These are phyloP conservation scores for Aureobasidium sp. DNA, from an alignment of 2,329 filamentous ascomycete genomes.

Conservation along the genomic window DNA sequence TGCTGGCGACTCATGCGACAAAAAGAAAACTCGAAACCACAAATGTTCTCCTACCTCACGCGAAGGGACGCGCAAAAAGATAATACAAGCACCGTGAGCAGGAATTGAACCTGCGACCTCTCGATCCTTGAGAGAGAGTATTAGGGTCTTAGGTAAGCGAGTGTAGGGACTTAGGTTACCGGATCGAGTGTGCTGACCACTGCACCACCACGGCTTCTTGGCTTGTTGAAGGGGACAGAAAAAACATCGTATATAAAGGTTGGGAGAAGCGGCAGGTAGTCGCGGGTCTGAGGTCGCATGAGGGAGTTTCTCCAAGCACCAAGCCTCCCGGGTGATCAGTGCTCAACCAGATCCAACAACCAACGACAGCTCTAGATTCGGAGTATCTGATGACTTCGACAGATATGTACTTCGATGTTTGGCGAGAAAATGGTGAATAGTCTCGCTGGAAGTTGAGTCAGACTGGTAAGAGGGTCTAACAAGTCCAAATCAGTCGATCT, in stretches of 20 bases:
- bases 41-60: neutral
- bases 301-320: neutral
- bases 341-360: neutral
- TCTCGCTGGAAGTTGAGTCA: neutral
- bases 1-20: neutral
- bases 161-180: neutral
- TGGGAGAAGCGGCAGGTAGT: no score
- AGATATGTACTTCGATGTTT: neutral
- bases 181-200: neutral
- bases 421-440: neutral
- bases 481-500: neutral
- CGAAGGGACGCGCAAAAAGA: neutral
- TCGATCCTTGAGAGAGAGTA: neutral
- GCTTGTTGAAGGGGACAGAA: neutral
- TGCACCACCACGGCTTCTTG: constrained; percentile 1
- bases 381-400: neutral
- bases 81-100: constrained; percentile 1
- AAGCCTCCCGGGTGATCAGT: neutral
- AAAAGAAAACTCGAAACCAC: neutral
- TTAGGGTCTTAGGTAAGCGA: neutral
- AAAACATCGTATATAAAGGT: neutral
- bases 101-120: constrained; percentile 3
- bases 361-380: neutral
- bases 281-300: neutral
- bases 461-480: neutral